Evolutionary conservation across 2,329 filamentous ascomycete genomes (phyloP).

Genomic region (Emmonsia crescens): DNA sequence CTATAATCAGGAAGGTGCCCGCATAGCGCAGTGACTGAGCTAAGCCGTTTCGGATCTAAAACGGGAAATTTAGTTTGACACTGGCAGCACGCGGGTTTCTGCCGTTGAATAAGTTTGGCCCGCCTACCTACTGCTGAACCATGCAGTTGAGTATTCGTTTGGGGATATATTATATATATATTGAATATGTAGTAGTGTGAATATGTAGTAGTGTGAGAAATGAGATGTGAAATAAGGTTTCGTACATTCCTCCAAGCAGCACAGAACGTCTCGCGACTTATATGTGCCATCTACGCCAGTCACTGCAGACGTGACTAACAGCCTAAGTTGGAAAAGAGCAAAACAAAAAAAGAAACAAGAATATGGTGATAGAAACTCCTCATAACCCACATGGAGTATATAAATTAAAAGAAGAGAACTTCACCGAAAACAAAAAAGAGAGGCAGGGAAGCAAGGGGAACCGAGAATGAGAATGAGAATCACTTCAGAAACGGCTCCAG

Average conservation of each 20-base stretch:
- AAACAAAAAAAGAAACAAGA: neutral
- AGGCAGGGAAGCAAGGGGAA: neutral
- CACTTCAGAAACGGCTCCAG: slow-evolving; percentile 56
- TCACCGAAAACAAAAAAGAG: neutral
- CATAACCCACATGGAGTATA: neutral
- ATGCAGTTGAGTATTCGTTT: too few relatives aligned
- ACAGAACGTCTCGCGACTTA: neutral
- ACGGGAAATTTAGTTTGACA: neutral
- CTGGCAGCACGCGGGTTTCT: too few relatives aligned
- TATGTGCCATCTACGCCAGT: neutral
- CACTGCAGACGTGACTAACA: neutral
- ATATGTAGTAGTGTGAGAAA: too few relatives aligned
- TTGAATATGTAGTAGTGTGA: too few relatives aligned
- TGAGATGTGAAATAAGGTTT: neutral
- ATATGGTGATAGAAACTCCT: neutral
- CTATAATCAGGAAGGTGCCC: neutral
- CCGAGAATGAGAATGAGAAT: too few relatives aligned
- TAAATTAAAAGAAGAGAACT: neutral
- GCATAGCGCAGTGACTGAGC: neutral
- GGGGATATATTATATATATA: too few relatives aligned
- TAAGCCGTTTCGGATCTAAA: neutral
- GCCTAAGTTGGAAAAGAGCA: neutral
- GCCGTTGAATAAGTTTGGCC: too few relatives aligned
- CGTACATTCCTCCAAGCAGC: neutral
- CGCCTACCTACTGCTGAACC: too few relatives aligned